phyloP scores from a whole-genome alignment of 2,329 filamentous ascomycete genomes.

The Macrophomina phaseolina region DNA sequence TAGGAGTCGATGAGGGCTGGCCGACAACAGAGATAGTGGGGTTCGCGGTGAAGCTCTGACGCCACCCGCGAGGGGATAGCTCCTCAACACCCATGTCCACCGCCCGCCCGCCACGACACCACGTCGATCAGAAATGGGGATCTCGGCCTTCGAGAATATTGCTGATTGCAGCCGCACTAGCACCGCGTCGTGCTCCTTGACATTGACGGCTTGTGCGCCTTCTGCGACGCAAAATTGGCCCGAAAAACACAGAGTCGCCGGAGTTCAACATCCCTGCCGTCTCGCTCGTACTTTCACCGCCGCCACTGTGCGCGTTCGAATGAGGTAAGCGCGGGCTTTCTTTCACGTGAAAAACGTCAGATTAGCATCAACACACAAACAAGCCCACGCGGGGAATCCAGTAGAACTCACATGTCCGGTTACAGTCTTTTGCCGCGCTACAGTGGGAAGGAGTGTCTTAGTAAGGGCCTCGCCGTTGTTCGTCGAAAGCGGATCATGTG shows the following conservation, averaged over 20 bases:
- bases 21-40: slow-evolving; percentile 24
- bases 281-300: slow-evolving; percentile 12
- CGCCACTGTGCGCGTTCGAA: background rate
- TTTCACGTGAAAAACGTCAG: background rate
- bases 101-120: slow-evolving; percentile 10
- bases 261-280: background rate
- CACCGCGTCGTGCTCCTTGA: background rate
- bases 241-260: background rate
- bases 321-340: background rate
- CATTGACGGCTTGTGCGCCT: background rate
- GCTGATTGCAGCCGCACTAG: slow-evolving; percentile 5
- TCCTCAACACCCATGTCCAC: slow-evolving; percentile 23
- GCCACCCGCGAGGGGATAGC: slow-evolving; percentile 24
- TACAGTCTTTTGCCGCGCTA: no score
- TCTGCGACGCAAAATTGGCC: background rate
- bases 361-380: background rate
- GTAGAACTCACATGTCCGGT: background rate
- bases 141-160: slow-evolving; percentile 18
- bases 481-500: background rate
- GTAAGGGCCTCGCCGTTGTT: background rate
- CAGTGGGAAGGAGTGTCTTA: background rate
- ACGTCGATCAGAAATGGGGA: slow-evolving; percentile 24
- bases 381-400: no score
- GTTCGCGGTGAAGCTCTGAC: slow-evolving; percentile 22
- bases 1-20: slow-evolving; percentile 13